Evolutionary conservation across 1,139 yeast species (phyloP).

Genomic region (Pichia norvegensis): DNA sequence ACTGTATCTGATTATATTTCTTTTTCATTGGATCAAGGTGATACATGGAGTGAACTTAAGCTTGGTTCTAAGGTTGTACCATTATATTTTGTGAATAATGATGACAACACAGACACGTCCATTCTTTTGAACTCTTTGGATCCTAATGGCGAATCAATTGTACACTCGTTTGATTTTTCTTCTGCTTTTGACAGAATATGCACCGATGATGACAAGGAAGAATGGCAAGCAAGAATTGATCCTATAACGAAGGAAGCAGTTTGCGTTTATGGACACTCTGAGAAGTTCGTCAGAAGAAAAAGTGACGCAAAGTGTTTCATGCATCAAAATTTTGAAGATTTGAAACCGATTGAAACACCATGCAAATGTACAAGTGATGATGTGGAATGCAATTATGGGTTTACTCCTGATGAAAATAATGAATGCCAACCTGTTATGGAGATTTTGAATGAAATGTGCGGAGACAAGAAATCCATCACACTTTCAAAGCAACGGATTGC

Average conservation of each 20-base stretch:
- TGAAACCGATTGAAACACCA: conserved; percentile 45
- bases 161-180: conserved; percentile 53
- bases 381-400: conserved; percentile 67
- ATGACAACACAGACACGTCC: conserved; percentile 66
- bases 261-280: conserved; percentile 71
- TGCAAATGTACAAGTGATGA: conserved; percentile 64
- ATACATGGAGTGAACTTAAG: conserved; percentile 47
- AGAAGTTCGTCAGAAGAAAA: conserved; percentile 62
- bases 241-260: conserved; percentile 39
- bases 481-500: conserved; percentile 20
- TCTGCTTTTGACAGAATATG: conserved; percentile 51
- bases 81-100: conserved; percentile 43
- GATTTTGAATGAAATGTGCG: conserved; percentile 18
- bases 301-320: conserved; percentile 63
- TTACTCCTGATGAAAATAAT: conserved; percentile 35
- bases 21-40: conserved; percentile 72
- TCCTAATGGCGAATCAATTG: conserved; percentile 15
- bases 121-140: conserved; percentile 41
- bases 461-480: conserved; percentile 15
- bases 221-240: conserved; percentile 52
- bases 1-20: conserved; percentile 29
- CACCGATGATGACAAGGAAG: conserved; percentile 53
- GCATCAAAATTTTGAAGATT: conserved; percentile 51
- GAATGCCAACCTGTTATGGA: conserved; percentile 47
- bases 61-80: conserved; percentile 47